Conservation (phyloP, 441 rosid genomes). For the Bocquillonia castaneifolia region DNA sequence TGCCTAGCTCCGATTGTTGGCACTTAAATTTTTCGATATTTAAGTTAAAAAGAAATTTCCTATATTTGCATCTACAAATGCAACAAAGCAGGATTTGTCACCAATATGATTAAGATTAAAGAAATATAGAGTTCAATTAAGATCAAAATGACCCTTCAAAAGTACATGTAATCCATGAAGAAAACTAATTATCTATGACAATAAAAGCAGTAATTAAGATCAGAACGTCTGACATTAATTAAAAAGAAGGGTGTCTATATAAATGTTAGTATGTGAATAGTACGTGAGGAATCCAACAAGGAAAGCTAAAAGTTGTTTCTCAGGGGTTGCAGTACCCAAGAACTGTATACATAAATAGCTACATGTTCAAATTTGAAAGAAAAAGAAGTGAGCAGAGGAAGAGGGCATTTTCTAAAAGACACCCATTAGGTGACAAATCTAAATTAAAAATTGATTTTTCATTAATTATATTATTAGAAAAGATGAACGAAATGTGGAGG, state of each 20-base stretch:
- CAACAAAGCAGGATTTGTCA: too few species aligned
- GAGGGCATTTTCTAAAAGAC: constrained; percentile 26
- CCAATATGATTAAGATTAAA: too few species aligned
- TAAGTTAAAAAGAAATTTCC: too few species aligned
- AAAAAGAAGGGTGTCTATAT: not conserved
- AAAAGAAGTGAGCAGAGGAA: constrained; percentile 8
- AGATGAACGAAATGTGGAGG: constrained; percentile 6
- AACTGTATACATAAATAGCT: not conserved
- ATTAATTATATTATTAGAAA: not conserved
- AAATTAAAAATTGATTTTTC: constrained; percentile 11
- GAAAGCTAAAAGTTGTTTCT: constrained; percentile 14
- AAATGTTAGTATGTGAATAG: not conserved
- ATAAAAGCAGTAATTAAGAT: not conserved
- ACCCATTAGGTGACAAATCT: constrained; percentile 29
- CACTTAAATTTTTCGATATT: too few species aligned
- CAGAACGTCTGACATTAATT: not conserved
- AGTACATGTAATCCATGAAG: not conserved
- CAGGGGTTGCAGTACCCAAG: constrained; percentile 22
- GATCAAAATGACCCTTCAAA: too few species aligned
- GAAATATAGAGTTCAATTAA: too few species aligned
- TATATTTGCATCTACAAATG: too few species aligned
- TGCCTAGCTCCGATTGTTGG: too few species aligned
- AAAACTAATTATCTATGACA: not conserved
- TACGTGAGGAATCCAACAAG: constrained; percentile 28
- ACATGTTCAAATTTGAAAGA: constrained; percentile 6